A percentile compares a stretch with the other conserved stretches of the same genome.
These are phyloP conservation scores for Chlorophyllum brunneum DNA, from an alignment of 768 basidiomycete species.

Conservation along the genomic window DNA sequence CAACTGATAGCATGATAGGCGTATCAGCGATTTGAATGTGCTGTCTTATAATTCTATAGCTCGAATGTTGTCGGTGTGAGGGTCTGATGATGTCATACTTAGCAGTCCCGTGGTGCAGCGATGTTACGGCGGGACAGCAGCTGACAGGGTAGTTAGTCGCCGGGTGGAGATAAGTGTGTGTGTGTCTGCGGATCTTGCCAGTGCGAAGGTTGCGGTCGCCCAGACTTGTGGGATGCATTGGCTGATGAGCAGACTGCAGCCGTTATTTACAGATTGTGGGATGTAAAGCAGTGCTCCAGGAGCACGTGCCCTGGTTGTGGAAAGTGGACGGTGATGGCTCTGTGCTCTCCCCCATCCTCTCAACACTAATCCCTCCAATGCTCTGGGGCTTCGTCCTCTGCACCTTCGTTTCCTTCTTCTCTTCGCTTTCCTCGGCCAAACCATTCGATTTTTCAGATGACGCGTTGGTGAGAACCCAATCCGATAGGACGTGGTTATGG, in stretches of 20 bases:
- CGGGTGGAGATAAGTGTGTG: neutral
- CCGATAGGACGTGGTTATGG: slow-evolving; percentile 56
- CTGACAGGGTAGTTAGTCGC: no score
- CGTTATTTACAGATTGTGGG: no score
- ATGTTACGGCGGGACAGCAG: no score
- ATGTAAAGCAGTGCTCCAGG: neutral
- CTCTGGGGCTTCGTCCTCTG: slow-evolving; percentile 4
- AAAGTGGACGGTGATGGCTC: neutral
- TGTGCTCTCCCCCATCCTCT: slow-evolving; percentile 1
- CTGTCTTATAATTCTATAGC: no score
- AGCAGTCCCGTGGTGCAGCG: no score
- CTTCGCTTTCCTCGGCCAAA: slow-evolving; percentile 15
- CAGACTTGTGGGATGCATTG: no score
- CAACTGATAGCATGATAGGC: no score
- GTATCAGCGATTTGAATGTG: no score
- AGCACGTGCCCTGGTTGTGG: slow-evolving; percentile 6
- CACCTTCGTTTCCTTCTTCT: neutral
- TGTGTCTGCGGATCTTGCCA: neutral
- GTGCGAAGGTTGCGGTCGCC: no score
- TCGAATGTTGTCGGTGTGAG: no score
- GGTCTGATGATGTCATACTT: no score
- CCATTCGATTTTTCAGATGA: slow-evolving; percentile 28
- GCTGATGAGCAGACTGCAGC: no score
- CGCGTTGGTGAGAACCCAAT: slow-evolving; percentile 33
- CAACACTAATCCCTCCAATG: neutral